Conservation (phyloP, 2,329 filamentous ascomycete genomes). For the Cadophora gregata region DNA sequence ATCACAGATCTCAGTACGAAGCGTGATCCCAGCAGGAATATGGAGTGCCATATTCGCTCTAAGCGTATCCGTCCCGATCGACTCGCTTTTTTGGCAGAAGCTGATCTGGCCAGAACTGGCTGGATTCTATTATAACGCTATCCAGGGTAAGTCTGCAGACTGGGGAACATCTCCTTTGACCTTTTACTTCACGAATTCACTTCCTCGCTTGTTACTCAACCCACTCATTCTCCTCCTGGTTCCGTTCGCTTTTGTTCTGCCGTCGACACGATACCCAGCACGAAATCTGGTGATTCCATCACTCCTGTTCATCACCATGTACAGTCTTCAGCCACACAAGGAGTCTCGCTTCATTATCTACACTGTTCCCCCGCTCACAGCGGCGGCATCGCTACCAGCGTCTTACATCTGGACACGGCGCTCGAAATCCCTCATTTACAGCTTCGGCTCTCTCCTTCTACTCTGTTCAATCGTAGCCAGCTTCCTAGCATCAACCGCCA, state of each 20-base stretch:
- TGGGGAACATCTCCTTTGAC: constrained; percentile 90
- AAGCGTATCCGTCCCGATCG: constrained; percentile 72
- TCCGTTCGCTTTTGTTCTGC: constrained; percentile 56
- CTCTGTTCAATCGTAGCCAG: constrained; percentile 64
- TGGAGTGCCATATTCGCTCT: constrained; percentile 71
- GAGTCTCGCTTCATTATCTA: constrained; percentile 97
- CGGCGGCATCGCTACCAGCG: constrained; percentile 75
- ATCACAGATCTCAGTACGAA: constrained; percentile 56
- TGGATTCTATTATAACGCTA: constrained; percentile 89
- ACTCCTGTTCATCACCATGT: constrained; percentile 75
- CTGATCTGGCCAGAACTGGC: constrained; percentile 88
- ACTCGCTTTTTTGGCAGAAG: constrained; percentile 94
- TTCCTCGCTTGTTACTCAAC: constrained; percentile 86
- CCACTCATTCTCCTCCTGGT: constrained; percentile 67
- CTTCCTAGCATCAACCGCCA: constrained; percentile 64
- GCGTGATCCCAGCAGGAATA: constrained; percentile 70
- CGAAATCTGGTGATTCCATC: constrained; percentile 66
- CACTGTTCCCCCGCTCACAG: constrained; percentile 79
- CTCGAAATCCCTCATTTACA: constrained; percentile 64
- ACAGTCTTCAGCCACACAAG: constrained; percentile 92
- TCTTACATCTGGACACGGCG: constrained; percentile 71
- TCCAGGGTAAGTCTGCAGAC: constrained; percentile 79
- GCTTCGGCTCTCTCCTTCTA: constrained; percentile 59
- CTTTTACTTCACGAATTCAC: constrained; percentile 82
- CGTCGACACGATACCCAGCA: constrained; percentile 52